Evolutionary conservation across 148 eudicot species (phyloP), one percentile per base, ranked within the genome.

Genomic region (Nepenthes gracilis): DNA sequence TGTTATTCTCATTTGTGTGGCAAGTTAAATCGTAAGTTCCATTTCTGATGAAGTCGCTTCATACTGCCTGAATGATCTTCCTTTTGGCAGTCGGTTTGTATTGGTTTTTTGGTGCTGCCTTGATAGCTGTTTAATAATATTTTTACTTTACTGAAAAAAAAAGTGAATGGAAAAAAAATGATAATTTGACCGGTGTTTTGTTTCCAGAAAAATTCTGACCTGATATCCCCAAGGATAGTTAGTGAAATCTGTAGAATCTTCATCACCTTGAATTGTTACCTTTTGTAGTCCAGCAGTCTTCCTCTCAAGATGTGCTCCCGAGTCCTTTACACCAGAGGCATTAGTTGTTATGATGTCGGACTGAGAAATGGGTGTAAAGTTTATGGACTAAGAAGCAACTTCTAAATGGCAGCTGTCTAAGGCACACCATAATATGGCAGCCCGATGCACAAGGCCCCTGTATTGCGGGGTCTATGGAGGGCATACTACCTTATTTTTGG

Each of bases 221-320:
- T 81, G 61, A 66, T 81, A 78, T 58, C 78, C 82, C 77, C 80
- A 78, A 4, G 77, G 63, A 57, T 56, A 59, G 37, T 72, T 67
- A 3, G 52, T 61, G 54, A 78, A 61, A 67, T 70, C 63, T 59
- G 75, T 66, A n/a, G 47, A 23, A 12, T 53, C 47, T 49, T 49
- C 10, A 49, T 49, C 15, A 11, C n/a, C 11, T n/a, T 61, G 55
- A 47, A 9, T 61, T 67, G 11, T 54, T 59, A 59, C 80, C 75
- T 50, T 50, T 68, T 55, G 78, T 47, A 75, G 54, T 32, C 85
- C 85, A 10, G 82, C 68, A 67, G 66, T 72, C 56, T 59, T 78
- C 1, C 58, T 70, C 60, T 81, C 85, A 1, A 81, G 81, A 61
- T 43, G 75, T 47, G 80, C 72, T 64, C 85, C 80, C 14, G 80